Base-by-base conservation (phyloP, 208 protist genomes). In the Crithidia sp. region DNA sequence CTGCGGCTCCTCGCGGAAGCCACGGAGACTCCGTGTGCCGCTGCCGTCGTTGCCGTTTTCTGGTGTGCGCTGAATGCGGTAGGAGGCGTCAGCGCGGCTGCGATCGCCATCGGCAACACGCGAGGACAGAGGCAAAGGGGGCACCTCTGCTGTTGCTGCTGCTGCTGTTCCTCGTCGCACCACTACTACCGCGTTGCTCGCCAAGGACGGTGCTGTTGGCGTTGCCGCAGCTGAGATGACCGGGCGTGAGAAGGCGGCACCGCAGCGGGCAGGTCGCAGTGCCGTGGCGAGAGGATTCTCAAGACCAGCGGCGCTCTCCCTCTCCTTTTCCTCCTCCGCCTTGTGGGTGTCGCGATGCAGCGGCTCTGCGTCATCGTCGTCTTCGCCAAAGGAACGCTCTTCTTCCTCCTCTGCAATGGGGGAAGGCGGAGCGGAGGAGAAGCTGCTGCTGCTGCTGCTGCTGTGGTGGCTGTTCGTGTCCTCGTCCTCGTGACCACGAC, bases 101-200 rank as follows among this genome's bases (percentile, higher is more conserved):
- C 63, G 41, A 5, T n/a, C 40, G 44, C 61, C 63, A 39, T 40
- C 43, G 28, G 41, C 55, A 5, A 17, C 41, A 9, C 64, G 57
- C 8, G 65, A 63, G 5, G 66, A 54, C 49, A 78, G 49, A 52
- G 73, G 66, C 37, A 71, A 37, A 54, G 73, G 66, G 3, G 73
- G 59, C 13, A 57, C 58, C 55, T 57, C 73, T 16, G 36, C 16
- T 14, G 47, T 13, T 6, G 47, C 16, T 4, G 59, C 54, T 2
- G 44, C 5, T 13, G 39, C 41, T 2, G 54, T 47, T 14, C 50
- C n/a, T 12, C 57, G 66, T 10, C 61, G 67, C 41, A 61, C 4
- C 58, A 55, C 49, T 0, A 81, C 76, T 0, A 81, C 76, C 37
- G 61, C 55, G 65, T 81, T 81, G 54, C 70, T 81, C 45, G 70